Evolutionary conservation across 139 green algal species (phyloP).

Genomic region (Volvox africanus): DNA sequence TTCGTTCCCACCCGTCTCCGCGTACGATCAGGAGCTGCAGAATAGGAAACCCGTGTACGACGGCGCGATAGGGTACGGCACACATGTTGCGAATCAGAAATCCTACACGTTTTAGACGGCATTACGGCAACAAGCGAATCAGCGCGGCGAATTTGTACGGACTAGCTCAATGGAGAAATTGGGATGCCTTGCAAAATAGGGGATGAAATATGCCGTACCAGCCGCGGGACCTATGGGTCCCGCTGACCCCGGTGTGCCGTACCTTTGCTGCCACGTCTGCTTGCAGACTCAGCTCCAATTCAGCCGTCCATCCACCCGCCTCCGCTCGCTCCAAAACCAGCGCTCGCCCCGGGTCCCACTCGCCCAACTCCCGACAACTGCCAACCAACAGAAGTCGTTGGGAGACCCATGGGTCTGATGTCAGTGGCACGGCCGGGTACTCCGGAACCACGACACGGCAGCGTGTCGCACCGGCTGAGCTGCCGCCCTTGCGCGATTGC

Average conservation of each 20-base stretch:
- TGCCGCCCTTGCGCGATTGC: background rate
- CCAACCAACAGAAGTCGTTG: slow-evolving; percentile 27
- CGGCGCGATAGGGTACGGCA: too few species aligned
- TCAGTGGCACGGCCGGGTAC: background rate
- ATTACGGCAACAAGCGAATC: too few species aligned
- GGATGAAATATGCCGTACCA: too few species aligned
- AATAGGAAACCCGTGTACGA: too few species aligned
- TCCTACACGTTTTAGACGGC: too few species aligned
- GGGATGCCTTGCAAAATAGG: too few species aligned
- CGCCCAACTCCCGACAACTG: slow-evolving; percentile 36
- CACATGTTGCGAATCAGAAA: too few species aligned
- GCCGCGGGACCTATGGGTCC: too few species aligned
- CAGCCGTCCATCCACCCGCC: slow-evolving; percentile 11
- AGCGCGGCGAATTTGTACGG: too few species aligned
- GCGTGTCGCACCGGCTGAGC: background rate
- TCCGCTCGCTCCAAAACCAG: background rate
- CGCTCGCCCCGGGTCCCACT: slow-evolving; percentile 28
- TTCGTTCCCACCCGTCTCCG: background rate
- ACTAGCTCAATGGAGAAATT: too few species aligned
- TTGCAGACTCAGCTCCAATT: background rate
- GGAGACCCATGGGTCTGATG: background rate
- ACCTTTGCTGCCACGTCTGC: slow-evolving; percentile 32
- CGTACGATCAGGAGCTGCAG: slow-evolving; percentile 12
- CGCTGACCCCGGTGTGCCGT: background rate
- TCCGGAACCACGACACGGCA: slow-evolving; percentile 9